Conservation (phyloP, 495 filamentous ascomycete species). For the Penicillium diatomitis region DNA sequence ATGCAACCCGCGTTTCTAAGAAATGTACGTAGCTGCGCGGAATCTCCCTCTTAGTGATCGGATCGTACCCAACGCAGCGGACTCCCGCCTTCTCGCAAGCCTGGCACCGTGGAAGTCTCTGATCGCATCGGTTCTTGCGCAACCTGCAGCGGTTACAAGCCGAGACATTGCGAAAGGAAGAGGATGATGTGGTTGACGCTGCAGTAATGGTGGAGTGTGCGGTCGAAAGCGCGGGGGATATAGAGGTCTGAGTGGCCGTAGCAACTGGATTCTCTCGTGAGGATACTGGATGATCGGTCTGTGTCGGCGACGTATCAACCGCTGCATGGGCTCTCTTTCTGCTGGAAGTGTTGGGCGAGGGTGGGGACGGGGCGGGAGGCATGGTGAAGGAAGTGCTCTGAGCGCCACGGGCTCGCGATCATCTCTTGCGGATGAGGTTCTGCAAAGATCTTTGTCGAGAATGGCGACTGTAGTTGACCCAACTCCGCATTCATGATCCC, state of each 20-base stretch:
- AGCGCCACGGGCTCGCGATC: constrained; percentile 24
- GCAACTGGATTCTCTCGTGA: constrained; percentile 11
- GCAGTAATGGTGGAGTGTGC: constrained; percentile 13
- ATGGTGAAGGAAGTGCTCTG: constrained; percentile 22
- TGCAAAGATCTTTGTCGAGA: constrained; percentile 21
- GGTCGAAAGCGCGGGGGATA: constrained; percentile 11
- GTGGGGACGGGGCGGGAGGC: constrained; percentile 30
- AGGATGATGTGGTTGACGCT: constrained; percentile 27
- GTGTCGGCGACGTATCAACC: constrained; percentile 12
- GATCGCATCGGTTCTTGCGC: constrained; percentile 92
- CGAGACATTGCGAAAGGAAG: constrained; percentile 84
- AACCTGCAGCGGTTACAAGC: constrained; percentile 89
- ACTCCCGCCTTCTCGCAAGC: constrained; percentile 85
- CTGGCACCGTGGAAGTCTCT: constrained; percentile 79
- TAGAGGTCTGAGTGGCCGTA: constrained; percentile 7
- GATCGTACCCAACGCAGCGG: constrained; percentile 89
- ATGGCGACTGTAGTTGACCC: constrained; percentile 14
- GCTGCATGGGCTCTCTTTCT: constrained; percentile 36
- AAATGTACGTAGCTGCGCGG: constrained; percentile 94
- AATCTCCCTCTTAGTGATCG: constrained; percentile 89
- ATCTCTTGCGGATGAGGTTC: constrained; percentile 26
- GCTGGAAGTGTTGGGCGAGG: constrained; percentile 27
- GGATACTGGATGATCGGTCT: constrained; percentile 11
- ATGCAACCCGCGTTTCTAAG: constrained; percentile 74
- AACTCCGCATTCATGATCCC: constrained; percentile 28